Percentiles rank a stretch among this genome's conserved stretches.
Evolutionary conservation across 1,139 yeast species (phyloP).

Genomic region (Pneumocystis oryctolagi): DNA sequence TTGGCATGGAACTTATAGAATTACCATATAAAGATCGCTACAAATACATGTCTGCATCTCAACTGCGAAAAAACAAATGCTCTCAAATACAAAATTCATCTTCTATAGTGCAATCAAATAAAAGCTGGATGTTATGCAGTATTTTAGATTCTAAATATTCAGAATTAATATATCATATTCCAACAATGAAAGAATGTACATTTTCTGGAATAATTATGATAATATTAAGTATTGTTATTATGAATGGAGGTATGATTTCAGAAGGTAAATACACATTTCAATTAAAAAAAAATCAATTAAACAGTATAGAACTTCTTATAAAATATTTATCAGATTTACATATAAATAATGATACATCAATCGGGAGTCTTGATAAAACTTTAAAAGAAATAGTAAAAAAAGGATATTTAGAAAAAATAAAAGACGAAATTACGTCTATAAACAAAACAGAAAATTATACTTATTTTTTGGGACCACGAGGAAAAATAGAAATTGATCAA

Average conservation of each 20-base stretch:
- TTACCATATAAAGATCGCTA: slow-evolving; percentile 13
- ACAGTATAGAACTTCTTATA: slow-evolving; percentile 2
- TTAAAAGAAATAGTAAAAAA: slow-evolving; percentile 13
- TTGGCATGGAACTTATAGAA: slow-evolving; percentile 15
- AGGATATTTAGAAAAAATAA: slow-evolving; percentile 14
- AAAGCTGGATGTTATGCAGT: slow-evolving; percentile 12
- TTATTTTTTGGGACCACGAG: slow-evolving; percentile 7
- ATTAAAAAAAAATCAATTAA: slow-evolving; percentile 9
- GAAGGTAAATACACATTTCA: slow-evolving; percentile 8
- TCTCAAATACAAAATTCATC: slow-evolving; percentile 2
- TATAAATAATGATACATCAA: slow-evolving; percentile 2
- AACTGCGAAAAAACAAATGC: slow-evolving; percentile 5
- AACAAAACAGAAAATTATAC: not conserved
- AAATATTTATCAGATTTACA: not conserved
- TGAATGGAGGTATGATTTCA: slow-evolving; percentile 11
- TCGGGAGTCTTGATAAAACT: slow-evolving; percentile 12
- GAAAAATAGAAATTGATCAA: slow-evolving; percentile 6
- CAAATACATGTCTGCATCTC: slow-evolving; percentile 9
- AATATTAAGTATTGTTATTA: slow-evolving; percentile 11
- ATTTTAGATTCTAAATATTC: slow-evolving; percentile 9
- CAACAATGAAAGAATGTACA: slow-evolving; percentile 4
- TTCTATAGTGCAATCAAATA: not conserved
- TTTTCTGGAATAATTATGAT: slow-evolving; percentile 10
- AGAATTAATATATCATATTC: slow-evolving; percentile 3
- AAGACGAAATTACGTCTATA: slow-evolving; percentile 12